Percentiles rank a stretch among this genome's conserved stretches.
Conservation (phyloP, 2,329 filamentous ascomycete species). For the Colletotrichum aenigma region DNA sequence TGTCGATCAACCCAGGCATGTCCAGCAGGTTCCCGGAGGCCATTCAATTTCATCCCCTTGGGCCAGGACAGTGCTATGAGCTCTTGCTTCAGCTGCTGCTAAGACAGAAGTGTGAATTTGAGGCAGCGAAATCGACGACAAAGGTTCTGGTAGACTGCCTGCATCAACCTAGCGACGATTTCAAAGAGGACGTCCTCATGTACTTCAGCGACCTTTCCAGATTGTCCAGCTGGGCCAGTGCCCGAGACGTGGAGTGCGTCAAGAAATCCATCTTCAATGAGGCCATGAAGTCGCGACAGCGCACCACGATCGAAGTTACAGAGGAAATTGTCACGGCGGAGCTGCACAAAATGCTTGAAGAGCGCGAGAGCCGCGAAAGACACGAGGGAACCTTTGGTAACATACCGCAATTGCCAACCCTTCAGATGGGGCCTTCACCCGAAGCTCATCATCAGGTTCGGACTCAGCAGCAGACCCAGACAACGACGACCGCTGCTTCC, state of each 20-base stretch:
- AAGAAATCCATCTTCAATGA: slow-evolving; percentile 19
- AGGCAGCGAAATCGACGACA: background rate
- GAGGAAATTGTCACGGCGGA: background rate
- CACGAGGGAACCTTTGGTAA: background rate
- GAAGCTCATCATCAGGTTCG: background rate
- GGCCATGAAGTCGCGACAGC: slow-evolving; percentile 5
- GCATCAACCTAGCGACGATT: background rate
- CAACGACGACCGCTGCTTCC: background rate
- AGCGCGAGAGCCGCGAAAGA: background rate
- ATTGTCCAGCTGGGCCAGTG: background rate
- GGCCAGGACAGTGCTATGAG: slow-evolving; percentile 43
- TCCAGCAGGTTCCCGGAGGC: slow-evolving; percentile 68
- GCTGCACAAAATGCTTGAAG: background rate
- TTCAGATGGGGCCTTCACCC: background rate
- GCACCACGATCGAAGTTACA: background rate
- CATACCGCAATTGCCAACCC: background rate
- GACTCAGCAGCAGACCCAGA: background rate
- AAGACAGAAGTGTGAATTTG: background rate
- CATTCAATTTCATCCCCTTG: slow-evolving; percentile 58
- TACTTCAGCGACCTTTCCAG: background rate
- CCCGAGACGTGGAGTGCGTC: slow-evolving; percentile 31
- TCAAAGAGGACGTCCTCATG: background rate
- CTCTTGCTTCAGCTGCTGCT: slow-evolving; percentile 25
- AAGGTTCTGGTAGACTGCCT: background rate
- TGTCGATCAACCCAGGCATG: slow-evolving; percentile 66